Evolutionary conservation across 2,329 filamentous ascomycete species (phyloP).

Genomic region (Penicillium oxalicum): DNA sequence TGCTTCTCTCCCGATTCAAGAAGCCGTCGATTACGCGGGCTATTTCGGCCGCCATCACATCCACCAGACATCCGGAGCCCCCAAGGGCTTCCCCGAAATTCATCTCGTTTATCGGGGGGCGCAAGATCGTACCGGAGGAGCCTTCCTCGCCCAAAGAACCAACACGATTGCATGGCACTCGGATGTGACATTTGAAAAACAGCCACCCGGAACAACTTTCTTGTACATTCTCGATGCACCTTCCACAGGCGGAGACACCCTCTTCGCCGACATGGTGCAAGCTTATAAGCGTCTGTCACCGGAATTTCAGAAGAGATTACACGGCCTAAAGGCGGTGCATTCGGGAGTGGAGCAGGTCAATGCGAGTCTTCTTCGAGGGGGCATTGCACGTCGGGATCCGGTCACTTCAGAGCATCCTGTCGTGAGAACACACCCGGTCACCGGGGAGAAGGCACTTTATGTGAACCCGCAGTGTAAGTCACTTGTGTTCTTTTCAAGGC

Average conservation of each 20-base stretch:
- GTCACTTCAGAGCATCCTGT: conserved; percentile 70
- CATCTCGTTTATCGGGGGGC: conserved; percentile 73
- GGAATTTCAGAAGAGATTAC: conserved; percentile 70
- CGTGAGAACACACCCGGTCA: conserved; percentile 72
- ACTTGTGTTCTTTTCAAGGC: neutral
- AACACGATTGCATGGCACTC: conserved; percentile 85
- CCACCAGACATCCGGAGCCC: conserved; percentile 70
- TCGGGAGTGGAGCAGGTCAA: conserved; percentile 77
- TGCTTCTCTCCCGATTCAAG: conserved; percentile 61
- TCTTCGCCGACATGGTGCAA: conserved; percentile 72
- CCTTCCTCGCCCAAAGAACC: conserved; percentile 63
- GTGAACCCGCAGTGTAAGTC: conserved; percentile 74
- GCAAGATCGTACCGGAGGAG: conserved; percentile 53
- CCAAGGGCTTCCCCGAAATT: conserved; percentile 65
- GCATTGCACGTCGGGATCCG: conserved; percentile 69
- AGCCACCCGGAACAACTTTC: conserved; percentile 86
- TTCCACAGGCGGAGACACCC: conserved; percentile 72
- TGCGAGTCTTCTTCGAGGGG: conserved; percentile 58
- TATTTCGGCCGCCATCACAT: conserved; percentile 81
- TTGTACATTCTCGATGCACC: conserved; percentile 82
- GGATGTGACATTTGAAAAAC: conserved; percentile 79
- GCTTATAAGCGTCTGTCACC: conserved; percentile 78
- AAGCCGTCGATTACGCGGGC: conserved; percentile 62
- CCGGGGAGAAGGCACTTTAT: conserved; percentile 76
- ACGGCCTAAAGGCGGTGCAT: conserved; percentile 74